A percentile compares a stretch with the other conserved stretches of the same genome.
These are phyloP conservation scores for Solanum bulbocastanum DNA, from an alignment of 257 asterid genomes.

Conservation along the genomic window DNA sequence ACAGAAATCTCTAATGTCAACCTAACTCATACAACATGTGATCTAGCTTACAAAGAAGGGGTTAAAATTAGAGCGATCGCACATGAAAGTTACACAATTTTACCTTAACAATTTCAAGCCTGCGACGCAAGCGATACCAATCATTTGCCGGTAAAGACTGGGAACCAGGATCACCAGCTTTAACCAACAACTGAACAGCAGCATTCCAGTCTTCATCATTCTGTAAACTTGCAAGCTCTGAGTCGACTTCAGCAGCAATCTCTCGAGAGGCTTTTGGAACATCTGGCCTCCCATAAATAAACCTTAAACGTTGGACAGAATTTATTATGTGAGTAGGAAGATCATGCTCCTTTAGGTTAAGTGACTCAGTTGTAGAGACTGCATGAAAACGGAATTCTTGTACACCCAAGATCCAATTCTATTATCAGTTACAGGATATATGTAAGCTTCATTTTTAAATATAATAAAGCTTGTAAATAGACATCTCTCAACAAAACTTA, in stretches of 20 bases:
- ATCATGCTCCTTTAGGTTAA: neutral
- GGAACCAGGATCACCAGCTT: constrained; percentile 83
- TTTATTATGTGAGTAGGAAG: constrained; percentile 1
- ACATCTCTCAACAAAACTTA: neutral
- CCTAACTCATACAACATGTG: neutral
- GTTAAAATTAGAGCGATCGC: neutral
- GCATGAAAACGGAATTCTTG: neutral
- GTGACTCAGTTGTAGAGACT: neutral
- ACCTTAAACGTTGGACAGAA: constrained; percentile 41
- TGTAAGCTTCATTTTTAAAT: neutral
- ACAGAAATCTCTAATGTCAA: neutral
- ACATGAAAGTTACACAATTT: neutral
- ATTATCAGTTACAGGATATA: neutral
- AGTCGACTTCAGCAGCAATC: constrained; percentile 50
- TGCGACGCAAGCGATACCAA: constrained; percentile 93
- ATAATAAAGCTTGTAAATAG: neutral
- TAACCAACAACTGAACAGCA: constrained; percentile 52
- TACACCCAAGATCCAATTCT: neutral
- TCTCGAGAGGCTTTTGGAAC: constrained; percentile 80
- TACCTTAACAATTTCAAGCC: constrained; percentile 91
- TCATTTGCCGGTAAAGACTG: constrained; percentile 66
- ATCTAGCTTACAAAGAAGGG: neutral
- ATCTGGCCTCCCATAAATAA: constrained; percentile 90
- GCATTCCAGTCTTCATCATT: constrained; percentile 72
- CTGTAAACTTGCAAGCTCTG: constrained; percentile 61